These are phyloP conservation scores for Xylaria bambusicola DNA, from an alignment of 495 filamentous ascomycete genomes.

Conservation along the genomic window DNA sequence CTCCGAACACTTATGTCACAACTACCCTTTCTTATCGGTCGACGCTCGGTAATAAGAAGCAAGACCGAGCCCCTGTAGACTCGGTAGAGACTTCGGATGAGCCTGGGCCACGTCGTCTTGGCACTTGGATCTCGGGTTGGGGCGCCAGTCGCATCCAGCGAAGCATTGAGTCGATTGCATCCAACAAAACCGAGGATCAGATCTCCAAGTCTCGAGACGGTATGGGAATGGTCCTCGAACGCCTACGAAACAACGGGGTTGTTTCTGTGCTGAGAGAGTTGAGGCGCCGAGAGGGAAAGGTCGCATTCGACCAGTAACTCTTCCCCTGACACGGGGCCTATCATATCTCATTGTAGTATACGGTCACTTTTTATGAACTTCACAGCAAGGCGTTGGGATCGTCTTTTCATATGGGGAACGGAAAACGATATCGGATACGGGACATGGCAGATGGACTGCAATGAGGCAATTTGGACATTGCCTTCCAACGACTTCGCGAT, in stretches of 20 bases:
- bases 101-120: slow-evolving; percentile 27
- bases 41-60: slow-evolving; percentile 71
- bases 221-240: slow-evolving; percentile 91
- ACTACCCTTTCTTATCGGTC: slow-evolving; percentile 86
- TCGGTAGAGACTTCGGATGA: slow-evolving; percentile 24
- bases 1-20: slow-evolving; percentile 70
- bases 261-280: slow-evolving; percentile 85
- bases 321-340: slow-evolving; percentile 4
- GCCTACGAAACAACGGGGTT: slow-evolving; percentile 74
- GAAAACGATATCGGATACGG: slow-evolving; percentile 21
- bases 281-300: slow-evolving; percentile 64
- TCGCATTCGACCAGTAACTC: slow-evolving; percentile 26
- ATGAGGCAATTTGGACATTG: slow-evolving; percentile 14
- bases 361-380: slow-evolving; percentile 15
- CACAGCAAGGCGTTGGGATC: slow-evolving; percentile 38
- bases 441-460: slow-evolving; percentile 5
- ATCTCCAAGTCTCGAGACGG: slow-evolving; percentile 88
- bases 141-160: slow-evolving; percentile 80
- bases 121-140: slow-evolving; percentile 54
- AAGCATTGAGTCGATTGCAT: slow-evolving; percentile 86
- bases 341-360: slow-evolving; percentile 23
- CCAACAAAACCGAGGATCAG: slow-evolving; percentile 79
- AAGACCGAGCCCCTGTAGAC: slow-evolving; percentile 47
- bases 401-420: slow-evolving; percentile 18
- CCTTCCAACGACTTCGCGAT: slow-evolving; percentile 7